Evolutionary conservation across 2,329 filamentous ascomycete species (phyloP).

Genomic region (Fusarium sp.): DNA sequence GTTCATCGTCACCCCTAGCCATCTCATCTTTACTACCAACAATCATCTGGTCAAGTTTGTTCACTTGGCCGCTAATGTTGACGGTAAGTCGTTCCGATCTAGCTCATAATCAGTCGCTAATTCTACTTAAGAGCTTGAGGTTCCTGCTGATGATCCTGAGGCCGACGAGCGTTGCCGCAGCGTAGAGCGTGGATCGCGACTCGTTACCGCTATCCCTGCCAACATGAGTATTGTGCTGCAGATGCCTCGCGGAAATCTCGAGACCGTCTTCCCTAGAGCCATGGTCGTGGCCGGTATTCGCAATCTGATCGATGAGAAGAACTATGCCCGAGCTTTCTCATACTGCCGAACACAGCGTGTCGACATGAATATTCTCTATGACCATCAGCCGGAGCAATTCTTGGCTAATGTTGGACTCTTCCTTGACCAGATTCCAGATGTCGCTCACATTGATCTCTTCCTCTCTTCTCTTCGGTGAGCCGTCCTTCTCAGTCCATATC

Average conservation of each 20-base stretch:
- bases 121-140: conserved; percentile 76
- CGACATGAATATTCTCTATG: conserved; percentile 97
- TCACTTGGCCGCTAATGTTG: conserved; percentile 73
- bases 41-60: conserved; percentile 96
- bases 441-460: conserved; percentile 89
- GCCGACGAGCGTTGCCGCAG: conserved; percentile 91
- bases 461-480: conserved; percentile 83
- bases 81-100: conserved; percentile 63
- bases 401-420: conserved; percentile 81
- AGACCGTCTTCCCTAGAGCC: conserved; percentile 93
- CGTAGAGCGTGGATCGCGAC: conserved; percentile 87
- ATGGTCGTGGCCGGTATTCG: conserved; percentile 93
- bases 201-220: conserved; percentile 91
- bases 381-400: conserved; percentile 90
- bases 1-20: conserved; percentile 82
- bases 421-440: conserved; percentile 84
- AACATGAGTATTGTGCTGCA: conserved; percentile 89
- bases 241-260: conserved; percentile 95
- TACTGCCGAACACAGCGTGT: conserved; percentile 93
- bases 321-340: conserved; percentile 86
- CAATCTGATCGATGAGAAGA: conserved; percentile 79
- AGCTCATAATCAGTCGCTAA: conserved; percentile 34
- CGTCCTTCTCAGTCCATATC: background rate
- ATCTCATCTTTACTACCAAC: conserved; percentile 92
- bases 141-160: conserved; percentile 90